Conservation (phyloP, 352 stramenopile species). For the Sclerospora graminicola region DNA sequence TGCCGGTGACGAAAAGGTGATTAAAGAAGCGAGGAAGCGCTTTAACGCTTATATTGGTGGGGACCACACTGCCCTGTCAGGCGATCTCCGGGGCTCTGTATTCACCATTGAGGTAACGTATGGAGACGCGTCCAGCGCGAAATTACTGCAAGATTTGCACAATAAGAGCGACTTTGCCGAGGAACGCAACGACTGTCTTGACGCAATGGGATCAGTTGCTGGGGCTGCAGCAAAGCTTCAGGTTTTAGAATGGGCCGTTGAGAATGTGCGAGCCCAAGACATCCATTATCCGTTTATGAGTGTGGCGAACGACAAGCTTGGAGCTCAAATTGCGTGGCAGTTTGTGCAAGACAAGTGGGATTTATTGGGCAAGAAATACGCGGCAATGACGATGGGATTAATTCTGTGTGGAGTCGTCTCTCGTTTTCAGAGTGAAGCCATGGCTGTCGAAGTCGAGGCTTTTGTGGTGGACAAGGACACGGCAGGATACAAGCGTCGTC, state of each 20-base stretch:
- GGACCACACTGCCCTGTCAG: conserved; percentile 23
- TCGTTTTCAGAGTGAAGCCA: conserved; percentile 51
- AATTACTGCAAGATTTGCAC: conserved; percentile 54
- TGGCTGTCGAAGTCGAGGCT: conserved; percentile 41
- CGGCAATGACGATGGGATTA: conserved; percentile 44
- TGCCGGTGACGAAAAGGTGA: conserved; percentile 36
- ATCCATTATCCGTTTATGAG: conserved; percentile 71
- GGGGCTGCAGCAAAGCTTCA: conserved; percentile 46
- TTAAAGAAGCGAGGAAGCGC: conserved; percentile 35
- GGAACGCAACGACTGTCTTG: conserved; percentile 69
- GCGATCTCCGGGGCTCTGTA: conserved; percentile 51
- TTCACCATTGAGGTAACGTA: conserved; percentile 42
- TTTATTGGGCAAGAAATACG: conserved; percentile 53
- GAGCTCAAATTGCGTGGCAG: conserved; percentile 45
- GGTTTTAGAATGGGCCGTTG: conserved; percentile 56
- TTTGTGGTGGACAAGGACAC: conserved; percentile 57
- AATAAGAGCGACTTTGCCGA: conserved; percentile 69
- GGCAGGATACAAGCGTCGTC: conserved; percentile 35
- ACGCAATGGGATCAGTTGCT: conserved; percentile 52
- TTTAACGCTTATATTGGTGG: conserved; percentile 51
- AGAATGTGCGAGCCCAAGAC: conserved; percentile 67
- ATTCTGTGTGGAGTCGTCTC: conserved; percentile 51
- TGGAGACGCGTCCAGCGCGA: conserved; percentile 29
- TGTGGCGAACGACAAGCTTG: conserved; percentile 47
- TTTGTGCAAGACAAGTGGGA: conserved; percentile 68